A percentile compares a stretch with the other conserved stretches of the same genome.
Evolutionary conservation across 1,284 basidiomycete genomes (phyloP).

Genomic region (Microbotryomycetes sp.): DNA sequence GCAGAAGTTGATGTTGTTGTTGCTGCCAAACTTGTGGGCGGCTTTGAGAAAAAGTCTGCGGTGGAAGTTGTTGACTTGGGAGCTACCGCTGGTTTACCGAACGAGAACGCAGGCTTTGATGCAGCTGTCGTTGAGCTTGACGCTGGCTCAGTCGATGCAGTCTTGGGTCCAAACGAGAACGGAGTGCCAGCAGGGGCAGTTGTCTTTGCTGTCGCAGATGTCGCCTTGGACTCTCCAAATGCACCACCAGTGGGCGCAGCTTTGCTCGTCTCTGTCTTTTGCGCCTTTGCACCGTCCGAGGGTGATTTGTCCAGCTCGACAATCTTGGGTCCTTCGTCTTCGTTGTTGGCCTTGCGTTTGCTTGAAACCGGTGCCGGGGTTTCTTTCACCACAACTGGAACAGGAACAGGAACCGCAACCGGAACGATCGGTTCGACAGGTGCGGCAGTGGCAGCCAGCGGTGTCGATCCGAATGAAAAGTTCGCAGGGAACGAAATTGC

Average conservation of each 20-base stretch:
- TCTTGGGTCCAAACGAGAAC: constrained; percentile 3
- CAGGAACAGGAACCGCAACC: neutral
- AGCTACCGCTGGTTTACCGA: too few relatives aligned
- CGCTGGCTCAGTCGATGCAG: neutral
- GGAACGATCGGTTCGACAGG: neutral
- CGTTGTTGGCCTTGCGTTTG: neutral
- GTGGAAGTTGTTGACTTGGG: neutral
- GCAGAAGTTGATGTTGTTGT: neutral
- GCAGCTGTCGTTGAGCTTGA: neutral
- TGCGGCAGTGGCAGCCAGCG: neutral
- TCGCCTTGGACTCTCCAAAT: neutral
- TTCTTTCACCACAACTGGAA: neutral
- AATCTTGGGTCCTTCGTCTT: neutral
- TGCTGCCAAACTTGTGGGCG: neutral
- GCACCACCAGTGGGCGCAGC: neutral
- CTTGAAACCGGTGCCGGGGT: too few relatives aligned
- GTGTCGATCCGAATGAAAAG: constrained; percentile 25
- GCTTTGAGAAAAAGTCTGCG: constrained; percentile 20
- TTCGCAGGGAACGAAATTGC: constrained; percentile 22
- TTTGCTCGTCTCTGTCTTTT: neutral
- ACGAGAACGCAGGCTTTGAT: neutral
- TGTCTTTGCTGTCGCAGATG: neutral
- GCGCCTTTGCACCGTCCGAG: neutral
- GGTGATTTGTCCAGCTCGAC: neutral
- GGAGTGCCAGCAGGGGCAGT: neutral